Evolutionary conservation across 2,329 filamentous ascomycete genomes (phyloP).

Genomic region (Fusarium dlaminii): DNA sequence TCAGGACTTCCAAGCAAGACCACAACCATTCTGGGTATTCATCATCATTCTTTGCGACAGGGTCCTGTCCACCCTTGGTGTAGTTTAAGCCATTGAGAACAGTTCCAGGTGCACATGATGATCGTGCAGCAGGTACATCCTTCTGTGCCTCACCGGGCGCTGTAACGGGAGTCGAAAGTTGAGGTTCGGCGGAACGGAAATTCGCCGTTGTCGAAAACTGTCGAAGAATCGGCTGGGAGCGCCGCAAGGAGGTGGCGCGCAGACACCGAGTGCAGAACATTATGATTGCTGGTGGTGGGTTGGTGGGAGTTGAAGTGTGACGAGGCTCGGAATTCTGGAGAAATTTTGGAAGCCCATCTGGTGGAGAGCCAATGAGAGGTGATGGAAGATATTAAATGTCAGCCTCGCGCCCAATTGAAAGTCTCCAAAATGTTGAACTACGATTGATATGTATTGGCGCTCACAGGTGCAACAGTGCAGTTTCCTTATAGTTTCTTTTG

Average conservation of each 20-base stretch:
- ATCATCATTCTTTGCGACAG: conserved; percentile 76
- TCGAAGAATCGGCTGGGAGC: conserved; percentile 46
- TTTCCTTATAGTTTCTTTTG: conserved; percentile 26
- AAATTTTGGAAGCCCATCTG: conserved; percentile 44
- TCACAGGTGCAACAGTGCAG: neutral
- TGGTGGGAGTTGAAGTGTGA: conserved; percentile 40
- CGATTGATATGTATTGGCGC: neutral
- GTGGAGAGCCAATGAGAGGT: conserved; percentile 42
- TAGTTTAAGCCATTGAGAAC: conserved; percentile 80
- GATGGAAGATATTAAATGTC: conserved; percentile 34
- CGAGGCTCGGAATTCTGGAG: conserved; percentile 39
- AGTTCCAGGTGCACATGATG: conserved; percentile 73
- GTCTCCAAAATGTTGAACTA: neutral
- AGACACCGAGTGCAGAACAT: conserved; percentile 62
- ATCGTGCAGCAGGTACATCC: conserved; percentile 48
- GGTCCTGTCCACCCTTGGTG: conserved; percentile 76
- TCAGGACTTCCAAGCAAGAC: conserved; percentile 72
- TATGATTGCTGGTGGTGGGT: conserved; percentile 35
- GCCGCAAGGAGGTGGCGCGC: conserved; percentile 51
- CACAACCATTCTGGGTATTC: conserved; percentile 87
- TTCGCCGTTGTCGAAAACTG: conserved; percentile 54
- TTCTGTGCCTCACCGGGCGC: conserved; percentile 46
- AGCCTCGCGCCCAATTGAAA: conserved; percentile 40
- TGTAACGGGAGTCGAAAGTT: conserved; percentile 49
- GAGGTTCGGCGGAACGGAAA: conserved; percentile 50